Conservation (phyloP, 148 eudicot species). For the Camellia granthamiana region DNA sequence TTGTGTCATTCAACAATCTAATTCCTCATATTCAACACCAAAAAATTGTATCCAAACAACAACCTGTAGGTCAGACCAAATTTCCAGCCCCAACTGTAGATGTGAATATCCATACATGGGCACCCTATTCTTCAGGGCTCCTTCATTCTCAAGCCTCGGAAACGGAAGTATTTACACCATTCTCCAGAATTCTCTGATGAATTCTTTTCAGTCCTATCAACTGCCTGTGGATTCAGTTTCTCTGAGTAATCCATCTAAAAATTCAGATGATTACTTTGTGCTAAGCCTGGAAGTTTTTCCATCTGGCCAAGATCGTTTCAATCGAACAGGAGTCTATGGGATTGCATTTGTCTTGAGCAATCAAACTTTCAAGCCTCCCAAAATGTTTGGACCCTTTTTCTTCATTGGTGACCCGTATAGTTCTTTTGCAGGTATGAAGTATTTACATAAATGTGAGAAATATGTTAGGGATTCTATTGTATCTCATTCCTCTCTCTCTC, state of each 20-base stretch:
- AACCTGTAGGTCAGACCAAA: conserved; percentile 38
- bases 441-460: background rate
- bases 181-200: conserved; percentile 38
- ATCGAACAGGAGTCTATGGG: conserved; percentile 44
- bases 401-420: conserved; percentile 36
- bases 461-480: background rate
- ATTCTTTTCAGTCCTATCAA: conserved; percentile 20
- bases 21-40: conserved; percentile 36
- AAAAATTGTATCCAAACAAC: conserved; percentile 30
- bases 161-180: conserved; percentile 26
- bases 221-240: conserved; percentile 57
- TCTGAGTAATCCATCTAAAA: conserved; percentile 39
- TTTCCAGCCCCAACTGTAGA: conserved; percentile 58
- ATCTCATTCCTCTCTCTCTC: background rate
- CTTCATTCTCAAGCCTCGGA: conserved; percentile 49
- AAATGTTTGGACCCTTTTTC: conserved; percentile 38
- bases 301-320: conserved; percentile 39
- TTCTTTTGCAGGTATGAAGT: conserved; percentile 36
- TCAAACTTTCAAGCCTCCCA: conserved; percentile 56
- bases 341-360: conserved; percentile 53
- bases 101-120: conserved; percentile 65
- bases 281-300: conserved; percentile 45
- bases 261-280: conserved; percentile 35
- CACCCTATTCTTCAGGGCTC: conserved; percentile 46
- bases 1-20: conserved; percentile 33